Evolutionary conservation across 352 stramenopile species (phyloP).

Genomic region (Pythium guiyangense): DNA sequence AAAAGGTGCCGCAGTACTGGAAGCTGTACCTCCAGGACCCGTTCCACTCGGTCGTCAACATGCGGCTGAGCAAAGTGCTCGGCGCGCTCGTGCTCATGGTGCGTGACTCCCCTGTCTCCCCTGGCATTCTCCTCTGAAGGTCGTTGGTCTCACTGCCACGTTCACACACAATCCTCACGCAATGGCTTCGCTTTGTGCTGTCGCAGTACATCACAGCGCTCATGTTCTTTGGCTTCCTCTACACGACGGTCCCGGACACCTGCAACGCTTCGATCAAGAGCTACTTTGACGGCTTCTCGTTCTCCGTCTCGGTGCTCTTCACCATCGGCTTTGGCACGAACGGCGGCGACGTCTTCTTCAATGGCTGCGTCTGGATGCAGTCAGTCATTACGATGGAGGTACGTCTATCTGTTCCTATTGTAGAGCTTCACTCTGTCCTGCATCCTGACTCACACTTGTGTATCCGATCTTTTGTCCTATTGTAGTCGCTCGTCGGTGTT

Average conservation of each 20-base stretch:
- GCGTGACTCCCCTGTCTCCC: conserved; percentile 12
- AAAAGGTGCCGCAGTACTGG: conserved; percentile 79
- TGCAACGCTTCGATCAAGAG: conserved; percentile 68
- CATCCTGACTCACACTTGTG: background rate
- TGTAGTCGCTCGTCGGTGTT: conserved; percentile 86
- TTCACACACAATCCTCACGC: background rate
- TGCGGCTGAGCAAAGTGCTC: conserved; percentile 78
- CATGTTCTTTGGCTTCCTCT: conserved; percentile 62
- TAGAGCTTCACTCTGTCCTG: background rate
- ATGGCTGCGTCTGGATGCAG: conserved; percentile 89
- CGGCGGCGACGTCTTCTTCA: conserved; percentile 86
- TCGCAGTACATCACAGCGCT: conserved; percentile 67
- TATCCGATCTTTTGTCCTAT: background rate
- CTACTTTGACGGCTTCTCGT: conserved; percentile 76
- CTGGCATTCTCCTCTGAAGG: background rate
- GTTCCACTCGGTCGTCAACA: conserved; percentile 82
- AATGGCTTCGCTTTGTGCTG: background rate
- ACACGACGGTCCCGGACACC: conserved; percentile 54
- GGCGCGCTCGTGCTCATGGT: conserved; percentile 30
- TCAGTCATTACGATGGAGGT: conserved; percentile 83
- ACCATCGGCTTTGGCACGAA: conserved; percentile 81
- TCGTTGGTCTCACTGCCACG: background rate
- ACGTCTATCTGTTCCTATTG: background rate
- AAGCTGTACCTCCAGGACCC: conserved; percentile 81
- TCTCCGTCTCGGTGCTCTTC: conserved; percentile 78